phyloP scores from a whole-genome alignment of 2,329 filamentous ascomycete genomes.

The Aspergillus spinulosporus region DNA sequence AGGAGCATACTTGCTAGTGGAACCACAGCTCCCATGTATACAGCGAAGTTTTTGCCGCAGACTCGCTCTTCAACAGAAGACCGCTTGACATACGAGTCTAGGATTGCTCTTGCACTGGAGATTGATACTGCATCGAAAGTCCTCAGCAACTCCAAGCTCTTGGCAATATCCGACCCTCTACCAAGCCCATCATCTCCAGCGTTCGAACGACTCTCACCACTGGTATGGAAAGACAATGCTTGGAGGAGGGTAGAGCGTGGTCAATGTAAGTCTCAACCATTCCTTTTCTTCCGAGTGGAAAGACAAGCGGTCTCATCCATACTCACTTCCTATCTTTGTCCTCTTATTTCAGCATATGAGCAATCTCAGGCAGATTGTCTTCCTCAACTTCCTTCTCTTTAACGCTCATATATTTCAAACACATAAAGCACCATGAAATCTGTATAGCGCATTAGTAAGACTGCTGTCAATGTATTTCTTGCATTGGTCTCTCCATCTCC shows the following conservation, averaged over 20 bases:
- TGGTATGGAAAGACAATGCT: constrained; percentile 42
- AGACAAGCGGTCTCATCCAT: background rate
- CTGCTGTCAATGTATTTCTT: background rate
- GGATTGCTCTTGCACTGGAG: constrained; percentile 78
- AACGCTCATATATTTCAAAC: background rate
- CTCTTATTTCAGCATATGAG: background rate
- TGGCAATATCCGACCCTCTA: constrained; percentile 23
- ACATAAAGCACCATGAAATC: background rate
- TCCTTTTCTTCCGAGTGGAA: background rate
- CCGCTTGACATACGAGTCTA: constrained; percentile 67
- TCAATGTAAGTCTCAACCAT: constrained; percentile 34
- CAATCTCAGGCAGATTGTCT: background rate
- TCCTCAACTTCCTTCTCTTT: background rate
- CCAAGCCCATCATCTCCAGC: constrained; percentile 28
- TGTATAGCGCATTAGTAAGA: constrained; percentile 1
- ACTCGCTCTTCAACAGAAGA: constrained; percentile 57
- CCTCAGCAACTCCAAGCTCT: constrained; percentile 54
- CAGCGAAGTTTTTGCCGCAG: constrained; percentile 56
- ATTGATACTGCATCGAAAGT: constrained; percentile 70
- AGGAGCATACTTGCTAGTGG: constrained; percentile 67
- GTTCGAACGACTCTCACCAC: constrained; percentile 34
- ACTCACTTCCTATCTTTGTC: background rate
- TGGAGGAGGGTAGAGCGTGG: constrained; percentile 38
- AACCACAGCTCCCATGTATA: constrained; percentile 67
- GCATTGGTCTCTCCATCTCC: background rate